A percentile compares a stretch with the other conserved stretches of the same genome.
Conservation (phyloP, 495 filamentous ascomycete genomes). For the Hypomontagnella submonticulosa region DNA sequence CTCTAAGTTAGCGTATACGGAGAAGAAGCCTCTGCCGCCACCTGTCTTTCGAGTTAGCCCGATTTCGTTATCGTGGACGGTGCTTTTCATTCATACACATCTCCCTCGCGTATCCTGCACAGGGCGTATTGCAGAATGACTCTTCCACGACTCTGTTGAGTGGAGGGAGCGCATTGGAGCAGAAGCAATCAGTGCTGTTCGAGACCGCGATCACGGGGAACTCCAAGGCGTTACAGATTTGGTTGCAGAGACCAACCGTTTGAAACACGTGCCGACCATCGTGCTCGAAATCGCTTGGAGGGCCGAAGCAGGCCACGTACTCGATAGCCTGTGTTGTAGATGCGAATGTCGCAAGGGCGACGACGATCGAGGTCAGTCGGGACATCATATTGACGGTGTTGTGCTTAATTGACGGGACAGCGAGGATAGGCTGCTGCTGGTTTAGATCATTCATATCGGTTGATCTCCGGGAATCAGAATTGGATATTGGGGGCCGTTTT, state of each 20-base stretch:
- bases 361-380: background rate
- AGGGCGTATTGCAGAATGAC: slow-evolving; percentile 17
- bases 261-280: slow-evolving; percentile 17
- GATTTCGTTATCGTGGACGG: background rate
- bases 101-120: slow-evolving; percentile 15
- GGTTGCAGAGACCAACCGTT: slow-evolving; percentile 3
- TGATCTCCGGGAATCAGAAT: no score
- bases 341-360: slow-evolving; percentile 5
- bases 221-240: background rate
- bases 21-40: slow-evolving; percentile 29
- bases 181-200: slow-evolving; percentile 34
- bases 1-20: slow-evolving; percentile 11
- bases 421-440: no score
- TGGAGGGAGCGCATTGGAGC: slow-evolving; percentile 10
- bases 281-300: slow-evolving; percentile 3
- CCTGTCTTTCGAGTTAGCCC: slow-evolving; percentile 15
- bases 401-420: no score
- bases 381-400: slow-evolving; percentile 16
- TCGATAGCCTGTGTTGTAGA: slow-evolving; percentile 1
- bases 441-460: no score
- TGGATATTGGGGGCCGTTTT: no score
- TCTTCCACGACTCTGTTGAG: slow-evolving; percentile 5
- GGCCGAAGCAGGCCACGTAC: slow-evolving; percentile 27
- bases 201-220: slow-evolving; percentile 13
- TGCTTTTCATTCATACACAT: slow-evolving; percentile 11